Evolutionary conservation across 306 rosid species (phyloP).

Genomic region (Prunus armeniaca): DNA sequence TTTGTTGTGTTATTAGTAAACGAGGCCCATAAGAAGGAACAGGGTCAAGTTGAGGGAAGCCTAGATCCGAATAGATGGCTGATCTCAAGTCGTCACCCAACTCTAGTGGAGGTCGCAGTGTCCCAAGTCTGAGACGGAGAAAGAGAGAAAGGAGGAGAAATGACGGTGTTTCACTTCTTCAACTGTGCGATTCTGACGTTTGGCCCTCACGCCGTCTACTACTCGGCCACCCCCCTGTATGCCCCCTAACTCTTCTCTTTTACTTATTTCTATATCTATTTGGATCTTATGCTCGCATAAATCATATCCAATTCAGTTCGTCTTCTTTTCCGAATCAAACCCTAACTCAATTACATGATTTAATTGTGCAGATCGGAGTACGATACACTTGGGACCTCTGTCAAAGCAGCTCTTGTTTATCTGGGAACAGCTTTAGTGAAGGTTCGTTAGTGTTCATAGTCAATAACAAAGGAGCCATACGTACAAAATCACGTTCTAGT

Average conservation of each 20-base stretch:
- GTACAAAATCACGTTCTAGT: neutral
- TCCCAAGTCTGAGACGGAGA: conserved; percentile 1
- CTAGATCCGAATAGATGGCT: neutral
- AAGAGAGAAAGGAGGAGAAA: conserved; percentile 15
- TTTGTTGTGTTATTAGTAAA: too few relatives aligned
- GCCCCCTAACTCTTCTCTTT: neutral
- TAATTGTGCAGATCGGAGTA: conserved; percentile 78
- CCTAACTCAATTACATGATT: neutral
- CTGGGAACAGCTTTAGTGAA: conserved; percentile 91
- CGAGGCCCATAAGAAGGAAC: neutral
- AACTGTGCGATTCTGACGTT: conserved; percentile 97
- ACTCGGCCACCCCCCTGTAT: conserved; percentile 93
- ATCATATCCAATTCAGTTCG: neutral
- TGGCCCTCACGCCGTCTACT: conserved; percentile 99
- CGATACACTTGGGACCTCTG: conserved; percentile 92
- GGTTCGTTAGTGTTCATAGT: conserved; percentile 57
- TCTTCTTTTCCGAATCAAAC: conserved; percentile 3
- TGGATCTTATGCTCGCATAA: neutral
- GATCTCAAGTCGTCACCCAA: neutral
- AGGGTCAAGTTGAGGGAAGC: neutral
- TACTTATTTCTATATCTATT: neutral
- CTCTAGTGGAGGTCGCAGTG: neutral
- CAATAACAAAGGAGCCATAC: neutral
- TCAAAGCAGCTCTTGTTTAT: conserved; percentile 86
- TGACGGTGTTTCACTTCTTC: conserved; percentile 97